Conservation (phyloP, 345 rosid genomes). For the Microcos paniculata region DNA sequence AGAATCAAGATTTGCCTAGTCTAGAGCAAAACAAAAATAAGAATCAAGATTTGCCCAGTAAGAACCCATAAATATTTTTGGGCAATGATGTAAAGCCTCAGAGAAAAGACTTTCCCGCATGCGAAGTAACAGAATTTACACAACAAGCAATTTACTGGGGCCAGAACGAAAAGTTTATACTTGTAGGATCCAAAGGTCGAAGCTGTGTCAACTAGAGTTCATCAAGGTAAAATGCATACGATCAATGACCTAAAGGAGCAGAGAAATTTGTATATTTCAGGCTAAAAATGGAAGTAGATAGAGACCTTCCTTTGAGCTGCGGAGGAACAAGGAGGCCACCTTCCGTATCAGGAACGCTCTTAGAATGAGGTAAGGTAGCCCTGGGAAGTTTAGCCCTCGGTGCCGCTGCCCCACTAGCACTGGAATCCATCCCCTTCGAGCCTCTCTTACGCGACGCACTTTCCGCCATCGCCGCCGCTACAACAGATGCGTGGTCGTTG, state of each 20-base stretch:
- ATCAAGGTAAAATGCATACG: background rate
- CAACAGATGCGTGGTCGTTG: conserved; percentile 68
- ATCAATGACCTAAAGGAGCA: background rate
- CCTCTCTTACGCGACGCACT: conserved; percentile 68
- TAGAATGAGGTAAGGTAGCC: conserved; percentile 50
- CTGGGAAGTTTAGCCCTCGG: conserved; percentile 60
- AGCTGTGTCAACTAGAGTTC: too few species aligned
- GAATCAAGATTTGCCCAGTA: background rate
- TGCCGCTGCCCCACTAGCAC: background rate
- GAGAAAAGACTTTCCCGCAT: background rate
- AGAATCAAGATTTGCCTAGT: background rate
- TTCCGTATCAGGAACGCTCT: conserved; percentile 57
- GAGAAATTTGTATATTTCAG: background rate
- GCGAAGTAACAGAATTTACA: background rate
- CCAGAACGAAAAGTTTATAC: background rate
- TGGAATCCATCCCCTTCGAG: conserved; percentile 25
- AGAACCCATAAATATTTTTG: background rate
- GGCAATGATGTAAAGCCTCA: background rate
- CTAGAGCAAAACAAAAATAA: too few species aligned
- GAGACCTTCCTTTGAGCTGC: conserved; percentile 81
- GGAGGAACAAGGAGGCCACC: conserved; percentile 75
- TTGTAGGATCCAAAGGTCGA: too few species aligned
- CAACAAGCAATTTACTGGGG: background rate
- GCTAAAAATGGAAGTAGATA: conserved; percentile 3
- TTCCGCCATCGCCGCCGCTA: conserved; percentile 73